Conservation (phyloP, 352 stramenopile species). For the Thalassiosira exigua region DNA sequence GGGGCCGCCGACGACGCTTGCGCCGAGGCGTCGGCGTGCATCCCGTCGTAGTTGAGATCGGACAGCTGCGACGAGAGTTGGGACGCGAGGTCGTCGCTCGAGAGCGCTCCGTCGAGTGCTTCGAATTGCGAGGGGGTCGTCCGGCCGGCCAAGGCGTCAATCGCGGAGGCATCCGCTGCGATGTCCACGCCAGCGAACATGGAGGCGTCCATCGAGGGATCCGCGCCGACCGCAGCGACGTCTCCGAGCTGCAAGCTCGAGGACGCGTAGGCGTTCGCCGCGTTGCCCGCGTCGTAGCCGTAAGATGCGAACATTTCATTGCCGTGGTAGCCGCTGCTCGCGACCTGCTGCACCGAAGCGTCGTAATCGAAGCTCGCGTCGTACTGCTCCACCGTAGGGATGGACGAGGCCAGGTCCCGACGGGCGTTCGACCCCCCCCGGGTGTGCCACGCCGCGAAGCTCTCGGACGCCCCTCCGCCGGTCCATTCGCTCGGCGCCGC, state of each 20-base stretch:
- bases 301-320: neutral
- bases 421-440: conserved; percentile 12
- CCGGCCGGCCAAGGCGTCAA: neutral
- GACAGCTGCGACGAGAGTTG: conserved; percentile 10
- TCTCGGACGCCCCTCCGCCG: neutral
- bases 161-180: neutral
- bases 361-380: neutral
- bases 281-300: neutral
- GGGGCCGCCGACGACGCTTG: neutral
- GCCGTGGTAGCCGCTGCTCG: neutral
- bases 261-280: neutral
- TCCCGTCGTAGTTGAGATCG: conserved; percentile 6
- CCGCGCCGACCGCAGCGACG: neutral
- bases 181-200: neutral
- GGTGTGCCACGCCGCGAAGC: conserved; percentile 16
- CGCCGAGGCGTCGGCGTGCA: conserved; percentile 2
- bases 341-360: neutral
- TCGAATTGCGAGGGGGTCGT: neutral
- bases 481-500: neutral
- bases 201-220: neutral
- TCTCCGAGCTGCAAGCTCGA: neutral
- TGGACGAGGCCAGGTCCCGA: conserved; percentile 17
- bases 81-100: conserved; percentile 1
- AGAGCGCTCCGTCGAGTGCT: too few relatives aligned
- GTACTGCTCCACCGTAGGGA: conserved; percentile 7